Evolutionary conservation across 176 grass and related monocot genomes (phyloP).

Genomic region (barley (Hordeum vulgare)): DNA sequence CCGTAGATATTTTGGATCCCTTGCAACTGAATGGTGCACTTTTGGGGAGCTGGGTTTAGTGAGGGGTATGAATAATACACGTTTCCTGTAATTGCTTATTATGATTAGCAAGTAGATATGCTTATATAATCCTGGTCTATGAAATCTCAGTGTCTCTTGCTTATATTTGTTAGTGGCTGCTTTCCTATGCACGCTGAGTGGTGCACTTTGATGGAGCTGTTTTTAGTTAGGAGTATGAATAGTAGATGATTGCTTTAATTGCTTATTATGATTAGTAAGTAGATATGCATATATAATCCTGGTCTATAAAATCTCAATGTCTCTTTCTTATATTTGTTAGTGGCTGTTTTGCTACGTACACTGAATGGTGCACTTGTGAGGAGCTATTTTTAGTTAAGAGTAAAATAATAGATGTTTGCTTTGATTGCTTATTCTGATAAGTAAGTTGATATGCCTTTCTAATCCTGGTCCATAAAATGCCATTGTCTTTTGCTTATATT

Average conservation of each 20-base stretch:
- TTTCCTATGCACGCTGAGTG: background rate
- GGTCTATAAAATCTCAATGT: background rate
- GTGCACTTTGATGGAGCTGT: background rate
- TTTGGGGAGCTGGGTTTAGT: background rate
- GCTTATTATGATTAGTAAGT: background rate
- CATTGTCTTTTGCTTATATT: background rate
- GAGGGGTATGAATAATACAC: background rate
- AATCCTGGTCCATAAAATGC: background rate
- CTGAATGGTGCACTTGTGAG: background rate
- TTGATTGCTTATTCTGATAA: background rate
- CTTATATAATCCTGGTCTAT: background rate
- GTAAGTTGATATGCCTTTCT: background rate
- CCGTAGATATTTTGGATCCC: background rate
- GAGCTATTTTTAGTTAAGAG: background rate
- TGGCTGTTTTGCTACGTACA: background rate
- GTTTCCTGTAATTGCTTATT: background rate
- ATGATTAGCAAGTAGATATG: background rate
- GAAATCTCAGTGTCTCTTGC: background rate
- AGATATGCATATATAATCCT: background rate
- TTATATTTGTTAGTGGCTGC: background rate
- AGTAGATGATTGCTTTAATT: background rate
- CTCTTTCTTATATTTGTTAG: background rate
- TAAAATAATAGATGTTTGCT: background rate
- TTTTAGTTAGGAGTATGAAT: background rate
- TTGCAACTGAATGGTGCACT: conserved; percentile 1